A percentile compares a stretch with the other conserved stretches of the same genome.
phyloP scores from a whole-genome alignment of 768 basidiomycete genomes.

The Cyclocybe cylindracea region DNA sequence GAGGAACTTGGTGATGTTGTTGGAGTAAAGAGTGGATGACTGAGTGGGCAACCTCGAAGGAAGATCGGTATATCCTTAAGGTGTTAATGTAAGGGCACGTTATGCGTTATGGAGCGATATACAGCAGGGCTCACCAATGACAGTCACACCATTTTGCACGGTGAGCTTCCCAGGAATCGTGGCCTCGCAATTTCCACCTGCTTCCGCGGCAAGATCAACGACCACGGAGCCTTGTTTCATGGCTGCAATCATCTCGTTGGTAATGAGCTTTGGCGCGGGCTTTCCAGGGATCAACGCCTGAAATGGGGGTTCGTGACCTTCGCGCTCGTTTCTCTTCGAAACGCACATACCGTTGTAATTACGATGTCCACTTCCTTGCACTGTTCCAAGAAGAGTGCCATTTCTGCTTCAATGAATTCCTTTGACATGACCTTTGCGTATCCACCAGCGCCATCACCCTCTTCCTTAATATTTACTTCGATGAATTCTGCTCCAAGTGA shows the following conservation, averaged over 20 bases:
- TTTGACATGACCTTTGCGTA: constrained; percentile 92
- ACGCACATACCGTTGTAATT: constrained; percentile 69
- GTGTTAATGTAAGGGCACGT: constrained; percentile 1
- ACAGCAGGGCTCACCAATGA: constrained; percentile 57
- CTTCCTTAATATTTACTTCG: constrained; percentile 80
- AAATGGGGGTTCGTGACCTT: neutral
- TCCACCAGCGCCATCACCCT: constrained; percentile 80
- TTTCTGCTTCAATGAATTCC: constrained; percentile 86
- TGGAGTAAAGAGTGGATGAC: constrained; percentile 87
- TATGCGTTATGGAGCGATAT: neutral
- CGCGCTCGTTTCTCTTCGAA: neutral
- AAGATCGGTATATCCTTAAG: constrained; percentile 76
- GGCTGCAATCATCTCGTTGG: constrained; percentile 82
- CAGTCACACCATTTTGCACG: constrained; percentile 73
- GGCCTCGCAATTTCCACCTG: constrained; percentile 87
- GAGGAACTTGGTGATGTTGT: constrained; percentile 89
- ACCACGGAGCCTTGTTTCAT: constrained; percentile 93
- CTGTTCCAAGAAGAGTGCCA: constrained; percentile 87
- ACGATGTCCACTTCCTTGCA: constrained; percentile 89
- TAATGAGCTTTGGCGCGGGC: constrained; percentile 85
- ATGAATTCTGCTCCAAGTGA: constrained; percentile 89
- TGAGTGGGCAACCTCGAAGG: constrained; percentile 90
- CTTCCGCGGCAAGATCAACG: constrained; percentile 85
- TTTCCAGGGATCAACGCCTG: constrained; percentile 85
- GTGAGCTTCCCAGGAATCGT: constrained; percentile 76